A percentile compares a stretch with the other conserved stretches of the same genome.
Evolutionary conservation across 495 filamentous ascomycete genomes (phyloP).

Genomic region (Aspergillus bridgeri): DNA sequence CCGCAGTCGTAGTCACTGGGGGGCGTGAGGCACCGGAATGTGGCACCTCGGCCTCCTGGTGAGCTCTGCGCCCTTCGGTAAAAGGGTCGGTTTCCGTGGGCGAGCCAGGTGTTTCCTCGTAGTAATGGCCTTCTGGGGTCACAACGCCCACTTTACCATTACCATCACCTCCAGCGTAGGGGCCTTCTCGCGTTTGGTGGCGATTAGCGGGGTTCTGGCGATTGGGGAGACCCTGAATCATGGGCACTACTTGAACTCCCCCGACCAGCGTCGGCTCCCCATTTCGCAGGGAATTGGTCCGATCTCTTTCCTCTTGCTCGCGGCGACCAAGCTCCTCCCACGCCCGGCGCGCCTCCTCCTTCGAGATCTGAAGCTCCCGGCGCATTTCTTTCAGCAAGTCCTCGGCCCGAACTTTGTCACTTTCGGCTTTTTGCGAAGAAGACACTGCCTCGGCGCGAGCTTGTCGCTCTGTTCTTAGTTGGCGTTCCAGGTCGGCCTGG

Average conservation of each 20-base stretch:
- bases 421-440: constrained; percentile 59
- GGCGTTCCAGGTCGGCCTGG: constrained; percentile 73
- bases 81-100: constrained; percentile 61
- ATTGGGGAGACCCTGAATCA: constrained; percentile 71
- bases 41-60: constrained; percentile 8
- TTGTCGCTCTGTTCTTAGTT: constrained; percentile 68
- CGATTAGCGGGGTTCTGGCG: constrained; percentile 56
- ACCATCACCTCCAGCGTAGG: constrained; percentile 32
- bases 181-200: constrained; percentile 46
- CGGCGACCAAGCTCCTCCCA: constrained; percentile 96
- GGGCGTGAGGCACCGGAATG: constrained; percentile 17
- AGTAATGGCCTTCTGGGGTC: constrained; percentile 34
- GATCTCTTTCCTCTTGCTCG: constrained; percentile 92
- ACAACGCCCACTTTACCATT: constrained; percentile 17
- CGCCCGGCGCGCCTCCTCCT: constrained; percentile 90
- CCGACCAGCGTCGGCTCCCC: constrained; percentile 88
- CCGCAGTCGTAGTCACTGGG: constrained; percentile 26
- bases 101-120: constrained; percentile 43
- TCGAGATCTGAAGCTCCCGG: constrained; percentile 88
- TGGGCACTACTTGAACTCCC: constrained; percentile 94
- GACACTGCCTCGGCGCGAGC: constrained; percentile 62
- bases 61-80: constrained; percentile 31
- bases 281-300: constrained; percentile 77
- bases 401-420: constrained; percentile 64
- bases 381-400: constrained; percentile 80